phyloP scores from a whole-genome alignment of 202 grass and related monocot species.

The Carex sylvatica region DNA sequence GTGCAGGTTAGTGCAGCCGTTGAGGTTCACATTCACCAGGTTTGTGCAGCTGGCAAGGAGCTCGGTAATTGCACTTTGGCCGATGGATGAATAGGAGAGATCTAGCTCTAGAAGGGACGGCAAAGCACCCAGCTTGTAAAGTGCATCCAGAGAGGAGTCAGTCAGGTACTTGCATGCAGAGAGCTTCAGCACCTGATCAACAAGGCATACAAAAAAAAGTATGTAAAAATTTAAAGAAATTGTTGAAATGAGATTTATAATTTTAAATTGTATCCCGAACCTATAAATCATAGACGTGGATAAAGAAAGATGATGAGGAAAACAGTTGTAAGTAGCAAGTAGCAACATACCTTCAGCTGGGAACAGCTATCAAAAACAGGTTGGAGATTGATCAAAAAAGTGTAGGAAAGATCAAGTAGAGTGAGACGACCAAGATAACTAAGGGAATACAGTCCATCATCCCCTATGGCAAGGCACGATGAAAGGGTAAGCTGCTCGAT shows the following conservation, averaged over 20 bases:
- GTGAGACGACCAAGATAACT: constrained; percentile 58
- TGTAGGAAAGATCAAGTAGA: constrained; percentile 94
- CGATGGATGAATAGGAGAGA: constrained; percentile 91
- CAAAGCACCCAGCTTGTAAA: constrained; percentile 69
- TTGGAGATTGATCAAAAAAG: constrained; percentile 81
- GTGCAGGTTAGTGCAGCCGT: constrained; percentile 76
- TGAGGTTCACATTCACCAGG: constrained; percentile 85
- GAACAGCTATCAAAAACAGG: constrained; percentile 84
- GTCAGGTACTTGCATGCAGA: constrained; percentile 94
- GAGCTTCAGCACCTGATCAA: constrained; percentile 70
- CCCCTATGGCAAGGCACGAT: constrained; percentile 64
- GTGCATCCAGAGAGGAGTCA: constrained; percentile 74
- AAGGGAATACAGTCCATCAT: constrained; percentile 75
- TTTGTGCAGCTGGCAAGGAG: constrained; percentile 79
- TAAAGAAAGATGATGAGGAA: not conserved
- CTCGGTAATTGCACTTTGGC: constrained; percentile 62
- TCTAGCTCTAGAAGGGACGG: constrained; percentile 82
- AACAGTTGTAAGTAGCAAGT: not conserved
- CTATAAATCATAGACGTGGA: constrained; percentile 2
- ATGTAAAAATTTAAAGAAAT: not conserved
- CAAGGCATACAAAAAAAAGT: not conserved
- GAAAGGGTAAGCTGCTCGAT: constrained; percentile 79
- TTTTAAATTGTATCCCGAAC: not conserved
- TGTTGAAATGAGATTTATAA: constrained; percentile 4
- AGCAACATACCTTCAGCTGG: constrained; percentile 53